These are phyloP conservation scores for Bipolaris bicolor DNA, from an alignment of 2,329 filamentous ascomycete species.

Conservation along the genomic window DNA sequence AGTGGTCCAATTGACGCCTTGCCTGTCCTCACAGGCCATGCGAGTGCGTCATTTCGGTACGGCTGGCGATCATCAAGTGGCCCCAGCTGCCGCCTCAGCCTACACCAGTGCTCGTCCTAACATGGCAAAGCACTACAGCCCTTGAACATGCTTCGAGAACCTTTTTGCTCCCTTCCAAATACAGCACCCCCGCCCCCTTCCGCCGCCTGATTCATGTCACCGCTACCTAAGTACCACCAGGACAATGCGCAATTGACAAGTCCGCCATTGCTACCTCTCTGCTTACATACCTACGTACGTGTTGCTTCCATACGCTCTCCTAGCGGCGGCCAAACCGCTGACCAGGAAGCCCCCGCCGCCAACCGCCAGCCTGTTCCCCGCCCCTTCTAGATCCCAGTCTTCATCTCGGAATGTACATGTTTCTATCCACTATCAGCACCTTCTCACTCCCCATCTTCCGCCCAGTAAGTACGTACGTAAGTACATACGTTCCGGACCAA, in stretches of 20 bases:
- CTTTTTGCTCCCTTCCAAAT: slow-evolving; percentile 36
- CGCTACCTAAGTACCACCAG: slow-evolving; percentile 2
- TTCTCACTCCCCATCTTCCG: not conserved
- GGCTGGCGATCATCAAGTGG: slow-evolving; percentile 40
- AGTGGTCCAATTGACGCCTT: slow-evolving; percentile 29
- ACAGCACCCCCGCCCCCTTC: not conserved
- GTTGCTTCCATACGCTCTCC: no score
- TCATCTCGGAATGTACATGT: not conserved
- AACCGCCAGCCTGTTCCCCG: no score
- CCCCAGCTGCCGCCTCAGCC: slow-evolving; percentile 26
- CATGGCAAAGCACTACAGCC: slow-evolving; percentile 30
- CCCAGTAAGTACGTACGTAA: not conserved
- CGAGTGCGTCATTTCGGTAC: slow-evolving; percentile 39
- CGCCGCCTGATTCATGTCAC: slow-evolving; percentile 8
- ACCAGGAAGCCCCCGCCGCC: not conserved
- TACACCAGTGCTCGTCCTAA: slow-evolving; percentile 22
- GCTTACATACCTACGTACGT: no score
- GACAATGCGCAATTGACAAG: not conserved
- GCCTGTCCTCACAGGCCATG: slow-evolving; percentile 18
- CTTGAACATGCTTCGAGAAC: slow-evolving; percentile 39
- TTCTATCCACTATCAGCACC: not conserved
- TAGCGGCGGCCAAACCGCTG: not conserved
- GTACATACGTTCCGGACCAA: slow-evolving; percentile 2
- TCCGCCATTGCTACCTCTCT: not conserved
- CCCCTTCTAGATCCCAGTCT: no score